These are phyloP conservation scores for Circinella umbellata DNA, from an alignment of 371 early-diverging fungal species.

Conservation along the genomic window DNA sequence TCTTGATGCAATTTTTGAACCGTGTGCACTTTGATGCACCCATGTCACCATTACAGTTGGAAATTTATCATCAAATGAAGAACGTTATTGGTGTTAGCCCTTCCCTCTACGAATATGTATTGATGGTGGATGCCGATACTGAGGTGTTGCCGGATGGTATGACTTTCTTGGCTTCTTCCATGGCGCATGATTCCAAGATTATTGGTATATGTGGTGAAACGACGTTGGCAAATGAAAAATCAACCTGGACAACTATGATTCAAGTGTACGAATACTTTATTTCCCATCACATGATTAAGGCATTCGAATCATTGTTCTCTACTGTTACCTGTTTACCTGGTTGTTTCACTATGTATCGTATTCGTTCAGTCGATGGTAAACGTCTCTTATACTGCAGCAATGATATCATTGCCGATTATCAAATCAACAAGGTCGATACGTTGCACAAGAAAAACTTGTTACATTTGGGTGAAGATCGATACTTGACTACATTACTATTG, in stretches of 20 bases:
- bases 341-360: conserved; percentile 96
- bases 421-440: conserved; percentile 94
- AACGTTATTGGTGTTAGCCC: conserved; percentile 91
- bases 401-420: conserved; percentile 91
- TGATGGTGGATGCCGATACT: conserved; percentile 98
- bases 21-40: conserved; percentile 93
- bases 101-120: conserved; percentile 83
- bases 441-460: conserved; percentile 95
- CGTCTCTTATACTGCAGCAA: conserved; percentile 90
- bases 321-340: conserved; percentile 97
- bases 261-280: conserved; percentile 99
- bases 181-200: conserved; percentile 87
- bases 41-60: conserved; percentile 91
- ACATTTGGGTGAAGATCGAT: conserved; percentile 87
- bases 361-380: conserved; percentile 79
- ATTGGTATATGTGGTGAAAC: conserved; percentile 97
- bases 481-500: conserved; percentile 97
- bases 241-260: conserved; percentile 97
- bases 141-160: conserved; percentile 87
- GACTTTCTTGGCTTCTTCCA: conserved; percentile 82
- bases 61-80: conserved; percentile 92
- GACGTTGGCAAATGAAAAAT: conserved; percentile 84
- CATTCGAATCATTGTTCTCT: conserved; percentile 99
- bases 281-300: conserved; percentile 97
- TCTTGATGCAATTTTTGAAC: conserved; percentile 98